Percentiles rank a stretch among this genome's conserved stretches.
Conservation (phyloP, 768 basidiomycete genomes). For the Pleurotus eryngii region DNA sequence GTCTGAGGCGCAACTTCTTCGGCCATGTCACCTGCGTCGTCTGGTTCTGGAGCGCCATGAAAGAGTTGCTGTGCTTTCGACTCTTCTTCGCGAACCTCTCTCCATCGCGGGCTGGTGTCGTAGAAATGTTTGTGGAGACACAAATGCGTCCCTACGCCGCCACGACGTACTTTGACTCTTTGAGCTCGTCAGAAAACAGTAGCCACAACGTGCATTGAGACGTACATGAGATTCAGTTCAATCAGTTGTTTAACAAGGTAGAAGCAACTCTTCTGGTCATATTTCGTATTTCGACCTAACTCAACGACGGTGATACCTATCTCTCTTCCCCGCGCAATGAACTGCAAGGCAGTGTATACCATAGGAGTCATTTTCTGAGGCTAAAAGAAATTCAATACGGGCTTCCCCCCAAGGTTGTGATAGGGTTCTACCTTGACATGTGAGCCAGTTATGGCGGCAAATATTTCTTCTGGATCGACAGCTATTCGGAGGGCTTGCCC, state of each 20-base stretch:
- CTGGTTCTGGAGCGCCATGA: not conserved
- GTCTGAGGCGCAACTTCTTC: slow-evolving; percentile 22
- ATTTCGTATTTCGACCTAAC: slow-evolving; percentile 71
- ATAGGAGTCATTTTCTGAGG: slow-evolving; percentile 77
- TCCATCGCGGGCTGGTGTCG: slow-evolving; percentile 72
- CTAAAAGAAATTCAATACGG: slow-evolving; percentile 32
- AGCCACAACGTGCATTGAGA: not conserved
- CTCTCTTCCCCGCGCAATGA: slow-evolving; percentile 80
- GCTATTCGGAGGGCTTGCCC: slow-evolving; percentile 70
- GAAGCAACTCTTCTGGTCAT: slow-evolving; percentile 88
- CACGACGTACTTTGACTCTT: slow-evolving; percentile 75
- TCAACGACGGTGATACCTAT: slow-evolving; percentile 75
- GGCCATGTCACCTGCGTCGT: slow-evolving; percentile 8
- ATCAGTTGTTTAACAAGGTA: slow-evolving; percentile 79
- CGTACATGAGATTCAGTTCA: slow-evolving; percentile 72
- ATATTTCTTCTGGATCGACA: slow-evolving; percentile 69
- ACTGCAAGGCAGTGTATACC: slow-evolving; percentile 81
- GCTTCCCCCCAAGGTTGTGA: not conserved
- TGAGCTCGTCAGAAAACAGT: not conserved
- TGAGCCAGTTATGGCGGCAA: slow-evolving; percentile 79
- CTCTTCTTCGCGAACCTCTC: slow-evolving; percentile 72
- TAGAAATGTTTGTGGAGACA: slow-evolving; percentile 85
- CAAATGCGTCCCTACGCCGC: slow-evolving; percentile 73
- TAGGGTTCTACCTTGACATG: slow-evolving; percentile 66
- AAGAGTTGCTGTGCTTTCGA: slow-evolving; percentile 35